Conservation (phyloP, 495 filamentous ascomycete species). For the Xylaria bambusicola region DNA sequence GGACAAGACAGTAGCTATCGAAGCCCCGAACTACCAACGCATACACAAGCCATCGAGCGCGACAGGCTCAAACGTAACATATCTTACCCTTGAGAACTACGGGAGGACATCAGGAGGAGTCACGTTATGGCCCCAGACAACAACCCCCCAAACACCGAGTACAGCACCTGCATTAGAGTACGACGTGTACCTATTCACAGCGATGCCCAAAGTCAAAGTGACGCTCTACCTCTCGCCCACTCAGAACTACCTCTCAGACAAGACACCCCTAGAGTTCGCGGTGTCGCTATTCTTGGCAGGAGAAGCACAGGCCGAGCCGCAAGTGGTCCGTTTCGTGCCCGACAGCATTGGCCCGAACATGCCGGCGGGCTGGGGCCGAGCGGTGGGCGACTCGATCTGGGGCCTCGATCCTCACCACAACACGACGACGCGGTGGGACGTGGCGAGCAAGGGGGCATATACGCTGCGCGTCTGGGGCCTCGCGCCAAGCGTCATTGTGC, state of each 20-base stretch:
- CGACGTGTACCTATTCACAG: slow-evolving; percentile 65
- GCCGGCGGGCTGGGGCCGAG: slow-evolving; percentile 59
- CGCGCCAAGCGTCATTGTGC: slow-evolving; percentile 65
- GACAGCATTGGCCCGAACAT: slow-evolving; percentile 46
- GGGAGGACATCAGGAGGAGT: slow-evolving; percentile 61
- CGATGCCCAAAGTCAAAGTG: slow-evolving; percentile 54
- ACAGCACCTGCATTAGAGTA: slow-evolving; percentile 63
- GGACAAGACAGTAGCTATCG: slow-evolving; percentile 61
- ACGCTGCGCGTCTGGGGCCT: slow-evolving; percentile 63
- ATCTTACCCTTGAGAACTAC: slow-evolving; percentile 56
- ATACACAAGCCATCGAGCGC: slow-evolving; percentile 40
- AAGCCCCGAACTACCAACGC: slow-evolving; percentile 55
- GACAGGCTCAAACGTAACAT: slow-evolving; percentile 40
- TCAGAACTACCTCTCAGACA: slow-evolving; percentile 62
- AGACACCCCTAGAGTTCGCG: slow-evolving; percentile 60
- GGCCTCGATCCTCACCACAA: slow-evolving; percentile 43
- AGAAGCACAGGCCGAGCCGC: slow-evolving; percentile 41
- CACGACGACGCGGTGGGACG: slow-evolving; percentile 55
- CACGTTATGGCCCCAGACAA: slow-evolving; percentile 55
- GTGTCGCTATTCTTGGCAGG: slow-evolving; percentile 51
- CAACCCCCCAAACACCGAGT: slow-evolving; percentile 47
- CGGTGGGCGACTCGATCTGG: slow-evolving; percentile 63
- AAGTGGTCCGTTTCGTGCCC: slow-evolving; percentile 55
- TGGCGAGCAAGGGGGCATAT: slow-evolving; percentile 52
- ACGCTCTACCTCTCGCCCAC: slow-evolving; percentile 62